These are phyloP conservation scores for Aphanomyces stellatus DNA, from an alignment of 352 stramenopile genomes.

Conservation along the genomic window DNA sequence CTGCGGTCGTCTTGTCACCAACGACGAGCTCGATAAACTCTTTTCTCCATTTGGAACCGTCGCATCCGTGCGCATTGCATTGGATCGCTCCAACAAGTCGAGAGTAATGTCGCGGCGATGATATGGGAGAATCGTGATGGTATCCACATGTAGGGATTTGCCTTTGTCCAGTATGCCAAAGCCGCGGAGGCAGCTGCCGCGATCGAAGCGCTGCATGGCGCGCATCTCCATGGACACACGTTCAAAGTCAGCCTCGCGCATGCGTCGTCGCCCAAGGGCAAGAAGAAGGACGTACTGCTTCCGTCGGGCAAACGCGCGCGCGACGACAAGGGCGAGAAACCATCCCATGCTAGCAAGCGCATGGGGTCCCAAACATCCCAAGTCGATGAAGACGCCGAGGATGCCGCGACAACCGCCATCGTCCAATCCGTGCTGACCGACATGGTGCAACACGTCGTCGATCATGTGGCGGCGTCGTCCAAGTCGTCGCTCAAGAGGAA, in stretches of 20 bases:
- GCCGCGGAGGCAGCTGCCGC: slow-evolving; percentile 8
- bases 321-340: slow-evolving; percentile 9
- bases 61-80: slow-evolving; percentile 10
- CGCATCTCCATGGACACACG: neutral
- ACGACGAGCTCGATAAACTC: slow-evolving; percentile 10
- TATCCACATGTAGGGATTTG: slow-evolving; percentile 18
- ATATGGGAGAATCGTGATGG: too few relatives aligned
- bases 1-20: slow-evolving; percentile 2
- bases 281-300: neutral
- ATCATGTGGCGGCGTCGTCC: neutral
- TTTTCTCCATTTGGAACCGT: slow-evolving; percentile 3
- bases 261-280: slow-evolving; percentile 10
- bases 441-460: slow-evolving; percentile 1
- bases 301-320: slow-evolving; percentile 5
- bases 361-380: neutral
- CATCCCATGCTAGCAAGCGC: neutral
- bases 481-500: slow-evolving; percentile 1
- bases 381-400: neutral
- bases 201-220: slow-evolving; percentile 15
- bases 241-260: slow-evolving; percentile 19
- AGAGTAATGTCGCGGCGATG: too few relatives aligned
- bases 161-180: slow-evolving; percentile 15
- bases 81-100: slow-evolving; percentile 17
- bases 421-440: neutral
- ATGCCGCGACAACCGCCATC: neutral